phyloP scores from a whole-genome alignment of 2,329 filamentous ascomycete genomes.

The Cadophora sp. region DNA sequence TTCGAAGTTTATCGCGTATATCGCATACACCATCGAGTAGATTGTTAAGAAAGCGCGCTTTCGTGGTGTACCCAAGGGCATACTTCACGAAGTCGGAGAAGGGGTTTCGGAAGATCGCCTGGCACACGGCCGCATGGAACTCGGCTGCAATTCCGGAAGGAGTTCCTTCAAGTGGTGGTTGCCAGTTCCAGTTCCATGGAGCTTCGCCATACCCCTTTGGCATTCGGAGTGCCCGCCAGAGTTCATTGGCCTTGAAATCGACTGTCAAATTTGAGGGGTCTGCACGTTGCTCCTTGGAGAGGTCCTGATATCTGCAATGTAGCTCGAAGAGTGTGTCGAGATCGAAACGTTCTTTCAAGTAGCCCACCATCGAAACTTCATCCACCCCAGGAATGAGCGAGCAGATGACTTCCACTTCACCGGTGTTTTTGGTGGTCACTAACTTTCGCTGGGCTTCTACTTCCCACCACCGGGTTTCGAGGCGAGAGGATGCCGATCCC shows the following conservation, averaged over 20 bases:
- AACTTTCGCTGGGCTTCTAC: slow-evolving; percentile 5
- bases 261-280: slow-evolving; percentile 20
- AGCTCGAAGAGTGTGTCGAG: slow-evolving; percentile 6
- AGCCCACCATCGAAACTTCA: neutral
- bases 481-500: slow-evolving; percentile 6
- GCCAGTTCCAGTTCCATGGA: slow-evolving; percentile 31
- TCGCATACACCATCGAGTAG: slow-evolving; percentile 29
- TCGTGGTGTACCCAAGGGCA: slow-evolving; percentile 30
- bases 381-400: slow-evolving; percentile 5
- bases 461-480: slow-evolving; percentile 1
- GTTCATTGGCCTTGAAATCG: slow-evolving; percentile 28
- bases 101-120: slow-evolving; percentile 27
- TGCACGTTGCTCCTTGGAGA: slow-evolving; percentile 8
- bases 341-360: slow-evolving; percentile 3
- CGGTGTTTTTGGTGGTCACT: neutral
- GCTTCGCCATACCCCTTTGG: slow-evolving; percentile 19
- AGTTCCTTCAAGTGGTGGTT: slow-evolving; percentile 22
- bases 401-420: slow-evolving; percentile 7
- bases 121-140: slow-evolving; percentile 29
- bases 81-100: slow-evolving; percentile 33
- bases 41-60: slow-evolving; percentile 22
- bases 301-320: neutral
- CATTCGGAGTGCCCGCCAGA: slow-evolving; percentile 27
- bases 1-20: slow-evolving; percentile 25
- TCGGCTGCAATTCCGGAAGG: slow-evolving; percentile 29